phyloP scores from a whole-genome alignment of 768 basidiomycete genomes.

The Leccinellum albellum region DNA sequence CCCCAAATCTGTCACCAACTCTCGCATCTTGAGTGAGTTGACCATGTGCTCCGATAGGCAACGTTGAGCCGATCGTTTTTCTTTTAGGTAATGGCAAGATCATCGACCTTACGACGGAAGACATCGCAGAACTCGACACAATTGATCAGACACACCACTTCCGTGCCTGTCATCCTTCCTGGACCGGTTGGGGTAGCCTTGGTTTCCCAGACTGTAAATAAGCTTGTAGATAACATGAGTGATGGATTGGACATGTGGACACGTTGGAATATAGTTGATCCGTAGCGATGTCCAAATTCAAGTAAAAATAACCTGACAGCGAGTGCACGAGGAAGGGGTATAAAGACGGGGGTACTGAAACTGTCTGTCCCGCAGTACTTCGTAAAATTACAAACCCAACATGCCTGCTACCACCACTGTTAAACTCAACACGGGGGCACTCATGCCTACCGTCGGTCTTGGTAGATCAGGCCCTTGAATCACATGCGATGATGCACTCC shows the following conservation, averaged over 20 bases:
- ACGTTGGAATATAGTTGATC: neutral
- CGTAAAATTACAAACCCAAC: neutral
- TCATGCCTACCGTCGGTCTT: slow-evolving; percentile 73
- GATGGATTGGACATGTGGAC: slow-evolving; percentile 3
- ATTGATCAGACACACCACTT: slow-evolving; percentile 62
- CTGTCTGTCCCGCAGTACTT: neutral
- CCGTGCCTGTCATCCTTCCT: slow-evolving; percentile 60
- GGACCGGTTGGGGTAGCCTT: slow-evolving; percentile 60
- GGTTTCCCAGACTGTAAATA: slow-evolving; percentile 57
- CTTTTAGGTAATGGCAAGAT: slow-evolving; percentile 52
- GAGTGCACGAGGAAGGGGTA: neutral
- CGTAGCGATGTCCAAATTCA: neutral
- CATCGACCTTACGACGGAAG: slow-evolving; percentile 58
- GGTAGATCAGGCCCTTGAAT: slow-evolving; percentile 34
- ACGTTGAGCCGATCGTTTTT: neutral
- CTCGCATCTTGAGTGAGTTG: slow-evolving; percentile 54
- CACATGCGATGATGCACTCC: neutral
- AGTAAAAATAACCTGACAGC: slow-evolving; percentile 2
- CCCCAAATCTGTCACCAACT: slow-evolving; percentile 71
- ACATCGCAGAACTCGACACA: slow-evolving; percentile 53
- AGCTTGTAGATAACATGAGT: neutral
- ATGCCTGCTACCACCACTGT: slow-evolving; percentile 51
- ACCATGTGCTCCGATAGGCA: neutral
- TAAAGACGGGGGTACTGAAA: slow-evolving; percentile 2
- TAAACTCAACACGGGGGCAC: slow-evolving; percentile 72